phyloP scores from a whole-genome alignment of 2,329 filamentous ascomycete genomes.

The Pseudogymnoascus sp. region DNA sequence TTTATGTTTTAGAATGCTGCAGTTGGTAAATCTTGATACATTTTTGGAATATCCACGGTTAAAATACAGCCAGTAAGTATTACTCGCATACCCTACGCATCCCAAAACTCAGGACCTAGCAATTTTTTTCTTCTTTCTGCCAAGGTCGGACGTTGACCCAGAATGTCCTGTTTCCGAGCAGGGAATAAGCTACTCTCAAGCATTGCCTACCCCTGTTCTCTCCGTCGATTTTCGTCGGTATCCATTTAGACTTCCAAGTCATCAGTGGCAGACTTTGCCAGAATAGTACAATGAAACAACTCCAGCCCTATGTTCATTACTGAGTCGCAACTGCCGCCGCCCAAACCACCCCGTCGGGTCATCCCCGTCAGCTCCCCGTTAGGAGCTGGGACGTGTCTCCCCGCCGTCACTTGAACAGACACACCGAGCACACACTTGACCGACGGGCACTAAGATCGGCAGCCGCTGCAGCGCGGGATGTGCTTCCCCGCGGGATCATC shows the following conservation, averaged over 20 bases:
- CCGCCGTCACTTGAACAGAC: background rate
- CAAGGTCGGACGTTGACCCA: background rate
- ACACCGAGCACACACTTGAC: background rate
- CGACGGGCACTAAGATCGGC: background rate
- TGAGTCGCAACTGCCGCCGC: background rate
- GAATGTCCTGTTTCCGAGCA: no score
- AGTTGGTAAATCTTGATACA: background rate
- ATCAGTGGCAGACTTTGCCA: background rate
- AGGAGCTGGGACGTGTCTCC: background rate
- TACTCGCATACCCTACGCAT: no score
- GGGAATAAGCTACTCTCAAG: background rate
- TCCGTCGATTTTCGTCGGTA: background rate
- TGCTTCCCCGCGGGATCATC: background rate
- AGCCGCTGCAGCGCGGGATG: background rate
- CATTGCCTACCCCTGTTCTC: background rate
- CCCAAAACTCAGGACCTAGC: background rate
- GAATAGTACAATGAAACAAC: background rate
- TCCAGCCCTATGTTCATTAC: background rate
- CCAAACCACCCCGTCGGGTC: background rate
- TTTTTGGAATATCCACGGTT: background rate
- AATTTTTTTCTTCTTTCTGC: background rate
- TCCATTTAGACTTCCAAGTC: background rate
- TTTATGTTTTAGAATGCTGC: background rate
- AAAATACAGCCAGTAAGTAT: no score
- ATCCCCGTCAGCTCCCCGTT: background rate